phyloP scores from a whole-genome alignment of 2,329 filamentous ascomycete species.

The Diaporthe helianthi region DNA sequence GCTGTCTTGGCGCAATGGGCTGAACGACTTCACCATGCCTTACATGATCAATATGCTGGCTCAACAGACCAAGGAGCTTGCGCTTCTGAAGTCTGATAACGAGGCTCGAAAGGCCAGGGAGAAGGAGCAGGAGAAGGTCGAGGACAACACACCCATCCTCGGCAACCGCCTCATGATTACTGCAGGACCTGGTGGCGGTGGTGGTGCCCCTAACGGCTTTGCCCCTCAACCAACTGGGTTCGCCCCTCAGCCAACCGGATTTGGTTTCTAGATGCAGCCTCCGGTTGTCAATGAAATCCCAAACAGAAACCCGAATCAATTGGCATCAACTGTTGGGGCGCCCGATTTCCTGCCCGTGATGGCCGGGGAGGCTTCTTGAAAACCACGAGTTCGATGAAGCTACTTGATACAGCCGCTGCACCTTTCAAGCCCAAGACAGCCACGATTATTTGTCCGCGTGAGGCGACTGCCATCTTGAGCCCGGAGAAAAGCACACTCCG shows the following conservation, averaged over 20 bases:
- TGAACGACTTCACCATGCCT: slow-evolving; percentile 98
- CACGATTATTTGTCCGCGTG: not conserved
- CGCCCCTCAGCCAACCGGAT: slow-evolving; percentile 76
- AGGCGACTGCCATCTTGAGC: not conserved
- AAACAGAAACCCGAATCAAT: not conserved
- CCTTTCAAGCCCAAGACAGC: slow-evolving; percentile 18
- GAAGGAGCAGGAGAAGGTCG: slow-evolving; percentile 71
- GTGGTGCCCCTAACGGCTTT: slow-evolving; percentile 66
- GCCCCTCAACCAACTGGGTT: slow-evolving; percentile 41
- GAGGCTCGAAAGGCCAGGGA: slow-evolving; percentile 62
- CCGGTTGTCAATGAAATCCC: slow-evolving; percentile 36
- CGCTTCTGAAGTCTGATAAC: slow-evolving; percentile 90
- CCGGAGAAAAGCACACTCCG: not conserved
- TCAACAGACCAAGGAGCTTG: slow-evolving; percentile 87
- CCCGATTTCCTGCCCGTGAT: slow-evolving; percentile 2
- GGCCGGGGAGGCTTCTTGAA: not conserved
- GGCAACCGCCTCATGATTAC: slow-evolving; percentile 93
- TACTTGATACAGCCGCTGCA: slow-evolving; percentile 24
- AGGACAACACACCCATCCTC: slow-evolving; percentile 93
- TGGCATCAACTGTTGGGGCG: slow-evolving; percentile 1
- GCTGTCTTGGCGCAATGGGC: slow-evolving; percentile 93
- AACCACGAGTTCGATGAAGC: not conserved
- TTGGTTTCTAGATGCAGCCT: slow-evolving; percentile 59
- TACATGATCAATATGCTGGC: slow-evolving; percentile 99
- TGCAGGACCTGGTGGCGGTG: slow-evolving; percentile 72